Evolutionary conservation across 441 rosid genomes (phyloP), one percentile per base, ranked within the genome.

Genomic region (Geranium incanum): DNA sequence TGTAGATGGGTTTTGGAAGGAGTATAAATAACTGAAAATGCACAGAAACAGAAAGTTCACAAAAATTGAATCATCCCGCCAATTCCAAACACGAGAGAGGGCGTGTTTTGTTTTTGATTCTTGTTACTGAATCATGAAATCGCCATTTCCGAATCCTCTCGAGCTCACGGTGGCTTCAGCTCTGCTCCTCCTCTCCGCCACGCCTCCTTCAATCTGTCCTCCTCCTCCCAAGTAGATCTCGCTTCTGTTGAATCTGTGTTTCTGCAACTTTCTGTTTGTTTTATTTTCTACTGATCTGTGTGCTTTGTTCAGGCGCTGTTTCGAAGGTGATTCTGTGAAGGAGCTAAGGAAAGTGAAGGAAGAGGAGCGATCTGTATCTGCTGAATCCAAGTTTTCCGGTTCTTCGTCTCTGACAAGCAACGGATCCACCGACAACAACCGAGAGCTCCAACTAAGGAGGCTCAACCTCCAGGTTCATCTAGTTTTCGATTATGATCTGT

Each of bases 161-260:
- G 99, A 92, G 79, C 84, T 75, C 80, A 70, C 78, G 1, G 95
- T 81, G n/a, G 97, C 97, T 76, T 86, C 97, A 18, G 85, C 94
- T 73, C 97, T 94, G 12, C 91, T 94, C 78, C 89, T 86, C 12
- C 97, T 94, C 84, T 87, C 91, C 43, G 37, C 63, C 70, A 67
- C 72, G 36, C 74, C 86, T 36, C 71, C 69, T 9, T 74, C 85
- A 74, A 72, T 69, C 33, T 41, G 18, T 50, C 57, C 57, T 13
- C 9, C 85, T 55, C 82, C 83, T 37, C 73, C 77, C 52, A 70
- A 78, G 90, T 82, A 78, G 76, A 69, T 15, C 63, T 68, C 28
- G 3, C 18, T 45, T 16, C 39, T 64, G 13, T 6, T 70, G 5
- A 5, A 28, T 37, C 36, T 57, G 41, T 23, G 21, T 21, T 45